Conservation (phyloP, 2,329 filamentous ascomycete genomes). For the Dactylellina parvicollis region DNA sequence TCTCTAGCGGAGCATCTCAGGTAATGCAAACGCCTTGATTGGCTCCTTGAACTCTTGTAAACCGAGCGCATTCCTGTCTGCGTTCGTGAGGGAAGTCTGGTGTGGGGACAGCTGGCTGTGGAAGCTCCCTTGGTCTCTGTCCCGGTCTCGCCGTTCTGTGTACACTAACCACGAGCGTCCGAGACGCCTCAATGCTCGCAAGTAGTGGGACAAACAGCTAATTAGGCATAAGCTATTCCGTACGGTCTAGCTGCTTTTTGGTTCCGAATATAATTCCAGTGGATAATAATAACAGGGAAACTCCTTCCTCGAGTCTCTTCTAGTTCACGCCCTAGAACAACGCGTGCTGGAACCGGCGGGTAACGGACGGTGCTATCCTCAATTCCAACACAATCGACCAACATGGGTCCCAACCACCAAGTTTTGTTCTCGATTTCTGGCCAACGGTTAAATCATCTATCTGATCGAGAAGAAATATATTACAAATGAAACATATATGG, state of each 20-base stretch:
- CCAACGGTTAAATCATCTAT: no score
- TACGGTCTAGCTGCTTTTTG: background rate
- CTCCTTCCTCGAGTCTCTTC: background rate
- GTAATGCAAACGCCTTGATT: slow-evolving; percentile 1
- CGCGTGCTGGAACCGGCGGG: background rate
- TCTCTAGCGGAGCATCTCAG: background rate
- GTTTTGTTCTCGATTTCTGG: no score
- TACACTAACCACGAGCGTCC: slow-evolving; percentile 31
- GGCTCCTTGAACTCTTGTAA: background rate
- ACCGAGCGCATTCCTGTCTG: no score
- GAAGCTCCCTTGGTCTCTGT: slow-evolving; percentile 19
- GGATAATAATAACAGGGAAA: background rate
- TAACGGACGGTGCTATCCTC: no score
- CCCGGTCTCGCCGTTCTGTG: slow-evolving; percentile 23
- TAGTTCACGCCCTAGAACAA: background rate
- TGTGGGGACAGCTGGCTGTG: slow-evolving; percentile 6
- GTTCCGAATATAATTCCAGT: background rate
- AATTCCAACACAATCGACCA: no score
- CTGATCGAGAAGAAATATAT: no score
- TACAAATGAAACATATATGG: no score
- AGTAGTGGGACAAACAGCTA: background rate
- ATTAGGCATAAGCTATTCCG: slow-evolving; percentile 10
- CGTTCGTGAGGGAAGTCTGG: no score
- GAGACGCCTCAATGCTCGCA: background rate
- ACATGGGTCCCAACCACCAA: no score